Evolutionary conservation across 257 asterid genomes (phyloP).

Genomic region (Salvia miltiorrhiza): DNA sequence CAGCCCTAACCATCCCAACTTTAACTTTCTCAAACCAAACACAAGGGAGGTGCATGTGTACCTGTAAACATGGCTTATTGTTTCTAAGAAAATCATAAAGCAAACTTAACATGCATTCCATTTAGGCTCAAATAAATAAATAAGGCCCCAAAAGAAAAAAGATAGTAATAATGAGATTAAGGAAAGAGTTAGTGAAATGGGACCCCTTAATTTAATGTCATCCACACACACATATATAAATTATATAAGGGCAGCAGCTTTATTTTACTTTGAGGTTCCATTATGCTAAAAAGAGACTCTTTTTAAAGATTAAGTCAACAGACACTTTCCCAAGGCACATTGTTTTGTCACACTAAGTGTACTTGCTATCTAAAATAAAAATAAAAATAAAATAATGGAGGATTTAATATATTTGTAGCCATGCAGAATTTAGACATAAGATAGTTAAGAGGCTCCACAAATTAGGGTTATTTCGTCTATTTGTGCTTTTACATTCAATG

Average conservation of each 20-base stretch:
- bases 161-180: background rate
- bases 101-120: constrained; percentile 20
- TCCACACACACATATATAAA: constrained; percentile 11
- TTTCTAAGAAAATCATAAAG: constrained; percentile 11
- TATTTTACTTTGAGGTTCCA: constrained; percentile 28
- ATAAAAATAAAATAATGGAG: no score
- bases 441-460: no score
- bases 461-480: no score
- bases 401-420: background rate
- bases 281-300: background rate
- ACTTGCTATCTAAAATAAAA: no score
- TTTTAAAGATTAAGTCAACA: constrained; percentile 34
- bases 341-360: constrained; percentile 30
- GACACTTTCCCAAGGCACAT: constrained; percentile 23
- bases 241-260: constrained; percentile 26
- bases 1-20: no score
- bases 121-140: background rate
- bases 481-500: no score
- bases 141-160: background rate
- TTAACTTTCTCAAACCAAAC: background rate
- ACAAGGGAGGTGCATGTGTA: constrained; percentile 5
- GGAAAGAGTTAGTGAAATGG: constrained; percentile 21
- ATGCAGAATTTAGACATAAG: background rate
- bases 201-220: constrained; percentile 10
- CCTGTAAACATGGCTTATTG: constrained; percentile 14